Base-by-base conservation (phyloP, 1,139 yeast genomes). In the Candida gigantensis region DNA sequence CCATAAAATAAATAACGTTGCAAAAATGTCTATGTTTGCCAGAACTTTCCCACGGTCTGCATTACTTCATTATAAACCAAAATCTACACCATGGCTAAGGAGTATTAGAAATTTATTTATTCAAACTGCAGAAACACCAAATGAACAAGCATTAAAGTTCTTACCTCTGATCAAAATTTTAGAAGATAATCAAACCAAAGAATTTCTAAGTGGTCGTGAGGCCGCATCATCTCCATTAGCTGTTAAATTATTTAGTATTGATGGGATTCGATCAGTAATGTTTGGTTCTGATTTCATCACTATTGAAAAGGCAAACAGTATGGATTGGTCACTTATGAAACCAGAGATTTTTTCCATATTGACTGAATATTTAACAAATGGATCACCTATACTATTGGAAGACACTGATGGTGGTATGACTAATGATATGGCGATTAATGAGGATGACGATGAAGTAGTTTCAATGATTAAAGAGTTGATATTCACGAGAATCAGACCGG, bases 401-500 rank as follows among this genome's bases (percentile, higher is more conserved):
- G 62, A 51, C 6, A 24, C 26, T 4, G 28, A 28, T 11, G 37
- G 48, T 7, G 47, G 44, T 12, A 44, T 70, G 9, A 44, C 62
- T 3, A 50, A 56, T 15, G 77, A 69, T 39, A 60, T 71, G 62
- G 65, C 58, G 27, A 55, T 66, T 35, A 52, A 65, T 32, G 84
- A 80, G 12, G 84, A 81, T 9, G 92, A 84, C 44, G 81, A 79
- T 39, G 94, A 84, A 57, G 79, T 90, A 2, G 89, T 92, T 35
- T 77, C 85, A 10, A 84, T 92, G 87, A 89, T 92, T 52, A 89
- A 90, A 53, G 99, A 92, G 59, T 72, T 92, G 36, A 84, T 92
- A 40, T 90, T 87, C 52, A 92, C 99, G 4, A 78, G 97, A 52
- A 90, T 92, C 43, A 78, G 97, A 51, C 98, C 99, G 1, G 97